Evolutionary conservation across 306 rosid species (phyloP), one percentile per base, ranked within the genome.

Genomic region (Begonia loranthoides): DNA sequence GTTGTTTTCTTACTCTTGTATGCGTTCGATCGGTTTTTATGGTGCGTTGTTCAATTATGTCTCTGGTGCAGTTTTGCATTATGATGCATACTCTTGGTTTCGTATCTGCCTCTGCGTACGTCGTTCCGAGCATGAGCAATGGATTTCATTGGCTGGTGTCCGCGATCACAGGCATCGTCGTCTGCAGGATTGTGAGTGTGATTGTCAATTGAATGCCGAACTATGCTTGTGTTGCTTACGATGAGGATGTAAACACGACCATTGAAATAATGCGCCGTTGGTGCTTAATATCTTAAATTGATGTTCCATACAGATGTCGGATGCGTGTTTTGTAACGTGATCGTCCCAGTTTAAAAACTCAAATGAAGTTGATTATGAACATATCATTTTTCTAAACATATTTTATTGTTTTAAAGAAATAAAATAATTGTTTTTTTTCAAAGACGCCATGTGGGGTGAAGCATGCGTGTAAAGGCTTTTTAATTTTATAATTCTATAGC

Each of bases 151-250:
- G 79, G 87, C 60, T 78, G 71, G 78, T 57, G 3, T 76, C 81
- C 48, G 70, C 73, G 17, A 47, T 76, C 33, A 17, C 79, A 14
- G 96, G 96, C 62, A 68, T 83, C 61, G 6, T 81, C 65, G 63
- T 71, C 68, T 76, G 92, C 78, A 57, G 55, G 56, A 49, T 80
- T 76, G 96, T 87, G 65, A 87, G 96, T 76, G 12, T 49, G 38
- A 52, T 64, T 45, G 50, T n/a, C 39, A 59, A 49, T 55, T 54
- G 47, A 16, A 40, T 51, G 7, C 39, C 9, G 17, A 13, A 10
- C 43, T 50, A 2, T 67, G 13, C 1, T 52, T 49, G 41, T 45
- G 24, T 45, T 48, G 51, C 48, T 63, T 52, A 12, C 39, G 43
- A 48, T 16, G n/a, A 44, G 8, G 21, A 45, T 40, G 56, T 16